These are phyloP conservation scores for Biscogniauxia marginata DNA, from an alignment of 2,329 filamentous ascomycete species.

Conservation along the genomic window DNA sequence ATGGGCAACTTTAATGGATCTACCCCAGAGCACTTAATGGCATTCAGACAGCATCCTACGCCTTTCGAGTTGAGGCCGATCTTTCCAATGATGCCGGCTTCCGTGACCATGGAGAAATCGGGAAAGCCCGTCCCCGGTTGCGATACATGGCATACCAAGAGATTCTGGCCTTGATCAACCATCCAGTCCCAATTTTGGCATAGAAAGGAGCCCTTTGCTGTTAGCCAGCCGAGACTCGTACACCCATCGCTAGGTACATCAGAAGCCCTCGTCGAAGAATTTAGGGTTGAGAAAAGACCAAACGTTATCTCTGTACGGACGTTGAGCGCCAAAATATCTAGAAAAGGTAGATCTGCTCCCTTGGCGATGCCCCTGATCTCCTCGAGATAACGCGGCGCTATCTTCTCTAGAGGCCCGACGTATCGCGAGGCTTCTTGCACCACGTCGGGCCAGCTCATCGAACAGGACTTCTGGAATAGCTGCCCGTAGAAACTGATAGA, in stretches of 20 bases:
- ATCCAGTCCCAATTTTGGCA: slow-evolving; percentile 64
- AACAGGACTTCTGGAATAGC: slow-evolving; percentile 34
- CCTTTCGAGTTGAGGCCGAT: slow-evolving; percentile 61
- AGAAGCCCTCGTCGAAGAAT: slow-evolving; percentile 18
- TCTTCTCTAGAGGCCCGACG: slow-evolving; percentile 39
- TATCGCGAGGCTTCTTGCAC: slow-evolving; percentile 43
- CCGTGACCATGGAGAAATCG: slow-evolving; percentile 54
- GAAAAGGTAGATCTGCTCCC: slow-evolving; percentile 43
- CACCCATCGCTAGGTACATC: slow-evolving; percentile 49
- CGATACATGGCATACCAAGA: slow-evolving; percentile 46
- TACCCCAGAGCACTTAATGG: slow-evolving; percentile 57
- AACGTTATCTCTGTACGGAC: slow-evolving; percentile 58
- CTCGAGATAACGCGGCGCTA: slow-evolving; percentile 37
- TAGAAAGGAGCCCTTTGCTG: slow-evolving; percentile 36
- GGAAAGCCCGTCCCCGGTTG: slow-evolving; percentile 40
- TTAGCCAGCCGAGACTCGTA: slow-evolving; percentile 49
- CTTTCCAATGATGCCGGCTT: slow-evolving; percentile 62
- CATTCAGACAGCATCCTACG: slow-evolving; percentile 61
- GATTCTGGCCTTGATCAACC: slow-evolving; percentile 45
- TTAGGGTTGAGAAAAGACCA: slow-evolving; percentile 45
- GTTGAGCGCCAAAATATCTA: slow-evolving; percentile 58
- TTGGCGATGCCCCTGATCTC: slow-evolving; percentile 54
- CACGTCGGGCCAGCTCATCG: slow-evolving; percentile 34
- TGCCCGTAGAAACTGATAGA: slow-evolving; percentile 37
- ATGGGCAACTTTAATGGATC: slow-evolving; percentile 52